Evolutionary conservation across 495 filamentous ascomycete species (phyloP), one percentile per base, ranked within the genome.

Genomic region (Staphylotrichum longicolle): DNA sequence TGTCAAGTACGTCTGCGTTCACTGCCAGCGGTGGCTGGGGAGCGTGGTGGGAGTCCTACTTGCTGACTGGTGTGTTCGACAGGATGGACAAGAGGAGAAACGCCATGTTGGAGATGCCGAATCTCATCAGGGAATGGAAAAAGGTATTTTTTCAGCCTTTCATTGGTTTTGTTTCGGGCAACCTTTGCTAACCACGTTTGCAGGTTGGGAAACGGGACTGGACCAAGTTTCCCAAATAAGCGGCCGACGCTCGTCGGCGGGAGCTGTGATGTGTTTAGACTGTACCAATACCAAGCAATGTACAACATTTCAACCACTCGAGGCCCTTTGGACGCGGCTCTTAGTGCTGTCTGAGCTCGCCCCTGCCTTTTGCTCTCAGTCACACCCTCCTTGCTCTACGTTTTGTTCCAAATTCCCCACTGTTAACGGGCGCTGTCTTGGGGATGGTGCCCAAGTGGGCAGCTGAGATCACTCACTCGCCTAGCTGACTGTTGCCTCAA

Each of bases 101-200:
- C 75, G 94, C 94, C 55, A 98, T 98, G 92, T 71, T 90, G 78
- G 86, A 84, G 60, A 98, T 98, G 94, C 91, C 92, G 63, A 82
- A 86, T 68, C 83, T 96, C 78, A 86, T 98, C 66, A 80, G 88
- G 74, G 79, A 87, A 75, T 98, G 94, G 95, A 94, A 96, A 78
- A 86, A 91, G 88, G 91, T 94, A 74, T 73, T 83, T 78, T 55
- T 27, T 5, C 4, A 12, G 3, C 7, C 33, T 12, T 54, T 47
- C 51, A 6, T 10, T 46, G 44, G 5, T 0, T 8, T 15, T 9
- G 6, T n/a, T 32, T 56, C 20, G 20, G 4, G 3, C 41, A 7
- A 15, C 5, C 57, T 14, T 32, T 39, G 42, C 44, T 46, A 42
- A 61, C 57, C 40, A 6, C 14, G 9, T 15, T 40, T 65, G 71